A percentile compares a stretch with the other conserved stretches of the same genome.
Conservation (phyloP, 106 monocot species). For the Allium sativum region DNA sequence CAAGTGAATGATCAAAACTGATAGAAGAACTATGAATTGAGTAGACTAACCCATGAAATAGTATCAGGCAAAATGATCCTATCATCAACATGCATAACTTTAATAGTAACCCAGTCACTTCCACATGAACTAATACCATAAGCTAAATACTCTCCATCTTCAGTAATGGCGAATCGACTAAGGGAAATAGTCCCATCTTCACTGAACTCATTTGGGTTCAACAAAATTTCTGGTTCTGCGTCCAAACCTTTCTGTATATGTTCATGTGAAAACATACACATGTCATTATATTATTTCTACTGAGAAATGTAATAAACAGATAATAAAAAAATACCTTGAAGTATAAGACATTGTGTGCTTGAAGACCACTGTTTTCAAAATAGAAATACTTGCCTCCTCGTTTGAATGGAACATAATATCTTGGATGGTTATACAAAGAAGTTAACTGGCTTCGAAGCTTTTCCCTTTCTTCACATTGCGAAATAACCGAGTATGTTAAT, state of each 20-base stretch:
- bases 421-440: slow-evolving; percentile 57
- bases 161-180: slow-evolving; percentile 29
- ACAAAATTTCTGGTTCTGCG: slow-evolving; percentile 47
- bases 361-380: slow-evolving; percentile 80
- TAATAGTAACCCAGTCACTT: slow-evolving; percentile 89
- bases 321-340: slow-evolving; percentile 47
- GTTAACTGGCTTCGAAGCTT: slow-evolving; percentile 37
- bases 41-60: slow-evolving; percentile 69
- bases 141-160: slow-evolving; percentile 62
- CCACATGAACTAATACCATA: slow-evolving; percentile 82
- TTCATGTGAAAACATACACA: not conserved
- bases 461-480: slow-evolving; percentile 44
- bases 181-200: slow-evolving; percentile 77
- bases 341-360: slow-evolving; percentile 79
- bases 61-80: slow-evolving; percentile 41
- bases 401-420: slow-evolving; percentile 42
- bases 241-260: slow-evolving; percentile 43
- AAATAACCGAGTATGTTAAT: slow-evolving; percentile 54
- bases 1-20: not conserved
- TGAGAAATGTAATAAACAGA: not conserved
- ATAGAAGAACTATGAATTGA: not conserved
- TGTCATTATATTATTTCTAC: not conserved
- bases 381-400: slow-evolving; percentile 68
- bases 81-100: slow-evolving; percentile 67
- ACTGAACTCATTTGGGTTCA: slow-evolving; percentile 82